A percentile compares a stretch with the other conserved stretches of the same genome.
These are phyloP conservation scores for Microdochium paspali DNA, from an alignment of 2,329 filamentous ascomycete genomes.

Conservation along the genomic window DNA sequence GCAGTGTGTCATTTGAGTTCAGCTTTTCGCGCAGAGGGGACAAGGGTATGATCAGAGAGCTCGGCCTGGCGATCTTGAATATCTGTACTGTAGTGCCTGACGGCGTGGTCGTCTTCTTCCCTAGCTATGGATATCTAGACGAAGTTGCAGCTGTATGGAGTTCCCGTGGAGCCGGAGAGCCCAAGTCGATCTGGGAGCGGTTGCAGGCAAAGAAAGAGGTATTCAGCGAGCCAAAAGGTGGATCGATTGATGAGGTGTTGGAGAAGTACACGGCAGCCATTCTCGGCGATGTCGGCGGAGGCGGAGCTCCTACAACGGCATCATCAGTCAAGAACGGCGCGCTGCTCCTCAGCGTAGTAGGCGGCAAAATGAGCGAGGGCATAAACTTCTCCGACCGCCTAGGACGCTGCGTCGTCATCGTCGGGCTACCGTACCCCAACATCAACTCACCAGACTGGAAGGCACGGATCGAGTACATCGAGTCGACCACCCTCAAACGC, in stretches of 20 bases:
- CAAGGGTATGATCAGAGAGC: conserved; percentile 58
- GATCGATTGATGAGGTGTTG: conserved; percentile 60
- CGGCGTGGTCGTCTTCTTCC: conserved; percentile 90
- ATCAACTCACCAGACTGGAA: conserved; percentile 86
- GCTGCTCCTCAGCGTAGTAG: conserved; percentile 80
- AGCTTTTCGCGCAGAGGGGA: conserved; percentile 71
- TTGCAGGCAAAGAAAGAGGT: conserved; percentile 51
- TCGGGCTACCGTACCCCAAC: conserved; percentile 90
- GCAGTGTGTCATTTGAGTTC: conserved; percentile 62
- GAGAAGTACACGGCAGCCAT: conserved; percentile 65
- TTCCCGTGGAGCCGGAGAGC: conserved; percentile 11
- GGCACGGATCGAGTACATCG: conserved; percentile 80
- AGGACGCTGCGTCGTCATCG: conserved; percentile 81
- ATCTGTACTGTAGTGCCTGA: conserved; percentile 71
- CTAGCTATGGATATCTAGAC: conserved; percentile 85
- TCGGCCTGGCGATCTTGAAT: conserved; percentile 65
- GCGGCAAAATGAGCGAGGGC: conserved; percentile 90
- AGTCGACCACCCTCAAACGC: conserved; percentile 41
- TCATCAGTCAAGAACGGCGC: conserved; percentile 43
- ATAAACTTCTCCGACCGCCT: conserved; percentile 95
- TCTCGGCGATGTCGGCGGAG: conserved; percentile 23
- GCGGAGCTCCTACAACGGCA: background rate
- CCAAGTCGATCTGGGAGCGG: conserved; percentile 46
- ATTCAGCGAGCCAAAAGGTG: conserved; percentile 47
- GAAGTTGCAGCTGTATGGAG: conserved; percentile 60